Base-by-base conservation (phyloP, 129 eudicot species). In the Solidago caesia region DNA sequence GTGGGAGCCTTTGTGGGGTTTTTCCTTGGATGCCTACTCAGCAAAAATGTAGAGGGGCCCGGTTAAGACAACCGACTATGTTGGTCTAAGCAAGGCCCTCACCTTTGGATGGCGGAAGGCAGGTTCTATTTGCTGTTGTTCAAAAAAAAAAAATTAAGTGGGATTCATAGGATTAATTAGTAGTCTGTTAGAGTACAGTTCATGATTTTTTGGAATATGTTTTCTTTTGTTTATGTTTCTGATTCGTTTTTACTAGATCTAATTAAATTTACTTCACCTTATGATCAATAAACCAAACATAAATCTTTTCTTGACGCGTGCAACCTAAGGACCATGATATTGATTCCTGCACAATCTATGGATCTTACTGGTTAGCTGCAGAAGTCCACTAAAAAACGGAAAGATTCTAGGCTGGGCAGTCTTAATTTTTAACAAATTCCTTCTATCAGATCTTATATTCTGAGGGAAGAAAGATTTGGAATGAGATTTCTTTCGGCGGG, bases 401-500 rank as follows among this genome's bases (percentile, higher is more conserved):
- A 65, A 65, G 66, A 58, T 74, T 51, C 77, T 64, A 65, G 48
- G 72, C 44, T 44, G 71, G 61, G 76, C 74, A 43, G 68, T 65
- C 33, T 9, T 70, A 2, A 75, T 44, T 68, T 72, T 55, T 69
- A 55, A 33, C 53, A 81, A 82, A 84, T 79, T 80, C 87, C 58
- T 51, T 61, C 14, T 14, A 69, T 74, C 75, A 63, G 47, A 81
- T 68, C 73, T 51, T 75, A 72, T 60, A 83, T 84, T 84, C 84
- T 77, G 44, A n/a, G 77, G 16, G 44, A 46, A 44, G 73, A 84
- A 82, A 71, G 69, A 83, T 78, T 68, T 64, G 11, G 58, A 81
- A 73, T 64, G 65, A 75, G 74, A 74, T 71, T 68, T 74, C 84
- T 85, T 85, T 84, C 72, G 78, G 84, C 33, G 63, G 45, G 80